Conservation (phyloP, 2,329 filamentous ascomycete genomes). For the Claviceps citrina region DNA sequence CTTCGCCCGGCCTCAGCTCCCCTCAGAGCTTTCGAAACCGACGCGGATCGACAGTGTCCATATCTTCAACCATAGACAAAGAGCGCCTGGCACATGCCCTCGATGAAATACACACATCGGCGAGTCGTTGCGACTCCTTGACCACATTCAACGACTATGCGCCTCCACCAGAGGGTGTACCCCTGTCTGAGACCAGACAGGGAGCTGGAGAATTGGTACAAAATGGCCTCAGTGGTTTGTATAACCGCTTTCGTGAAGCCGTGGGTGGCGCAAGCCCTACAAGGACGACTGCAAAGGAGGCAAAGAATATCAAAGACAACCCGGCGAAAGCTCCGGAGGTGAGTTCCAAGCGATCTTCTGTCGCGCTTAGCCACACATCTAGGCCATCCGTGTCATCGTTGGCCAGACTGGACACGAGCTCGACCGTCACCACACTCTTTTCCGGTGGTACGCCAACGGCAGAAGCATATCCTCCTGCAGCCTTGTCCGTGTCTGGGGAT, state of each 20-base stretch:
- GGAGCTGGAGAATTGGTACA: slow-evolving; percentile 61
- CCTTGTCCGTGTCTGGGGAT: slow-evolving; percentile 21
- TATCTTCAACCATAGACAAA: slow-evolving; percentile 39
- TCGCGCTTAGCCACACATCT: slow-evolving; percentile 24
- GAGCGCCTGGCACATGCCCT: slow-evolving; percentile 63
- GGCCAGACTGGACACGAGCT: slow-evolving; percentile 25
- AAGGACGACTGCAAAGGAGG: slow-evolving; percentile 21
- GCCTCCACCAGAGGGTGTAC: slow-evolving; percentile 45
- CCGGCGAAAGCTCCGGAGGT: slow-evolving; percentile 9
- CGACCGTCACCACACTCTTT: slow-evolving; percentile 15
- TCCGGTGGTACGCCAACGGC: slow-evolving; percentile 18
- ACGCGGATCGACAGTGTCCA: slow-evolving; percentile 25
- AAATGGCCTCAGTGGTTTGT: slow-evolving; percentile 76
- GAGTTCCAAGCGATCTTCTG: slow-evolving; percentile 29
- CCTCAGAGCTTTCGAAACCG: slow-evolving; percentile 19
- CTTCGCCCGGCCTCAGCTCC: slow-evolving; percentile 12
- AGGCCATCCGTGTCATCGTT: slow-evolving; percentile 27
- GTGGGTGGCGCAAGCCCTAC: slow-evolving; percentile 50
- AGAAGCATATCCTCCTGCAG: slow-evolving; percentile 23
- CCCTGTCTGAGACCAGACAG: slow-evolving; percentile 50
- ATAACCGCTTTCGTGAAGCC: slow-evolving; percentile 68
- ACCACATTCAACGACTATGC: slow-evolving; percentile 93
- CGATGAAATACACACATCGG: slow-evolving; percentile 75
- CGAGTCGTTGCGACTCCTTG: slow-evolving; percentile 69
- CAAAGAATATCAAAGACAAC: slow-evolving; percentile 21